These are phyloP conservation scores for Eucalyptus sideroxylon DNA, from an alignment of 345 rosid genomes.

Conservation along the genomic window DNA sequence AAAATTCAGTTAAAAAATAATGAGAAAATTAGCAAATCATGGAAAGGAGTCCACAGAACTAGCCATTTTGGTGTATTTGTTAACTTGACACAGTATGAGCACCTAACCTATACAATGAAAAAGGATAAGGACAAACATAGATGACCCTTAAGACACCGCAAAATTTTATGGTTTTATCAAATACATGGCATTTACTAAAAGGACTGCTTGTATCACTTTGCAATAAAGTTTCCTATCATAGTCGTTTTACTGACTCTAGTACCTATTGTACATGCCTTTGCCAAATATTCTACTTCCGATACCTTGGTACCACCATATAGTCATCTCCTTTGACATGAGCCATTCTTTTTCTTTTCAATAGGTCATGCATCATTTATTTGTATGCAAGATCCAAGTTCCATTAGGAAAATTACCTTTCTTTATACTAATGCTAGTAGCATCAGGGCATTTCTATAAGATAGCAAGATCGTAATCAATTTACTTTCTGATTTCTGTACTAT, in stretches of 20 bases:
- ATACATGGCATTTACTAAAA: neutral
- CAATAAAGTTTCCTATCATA: neutral
- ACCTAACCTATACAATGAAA: neutral
- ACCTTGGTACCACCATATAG: neutral
- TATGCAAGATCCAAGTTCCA: neutral
- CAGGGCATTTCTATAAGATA: neutral
- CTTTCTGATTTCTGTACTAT: neutral
- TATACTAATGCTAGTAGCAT: neutral
- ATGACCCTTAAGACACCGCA: neutral
- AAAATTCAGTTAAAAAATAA: neutral
- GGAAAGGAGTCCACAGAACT: neutral
- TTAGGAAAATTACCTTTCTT: neutral
- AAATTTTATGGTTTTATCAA: neutral
- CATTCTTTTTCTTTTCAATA: neutral
- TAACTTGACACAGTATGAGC: neutral
- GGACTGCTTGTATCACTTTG: neutral
- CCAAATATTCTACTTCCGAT: neutral
- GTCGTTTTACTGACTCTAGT: neutral
- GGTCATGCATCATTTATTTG: neutral
- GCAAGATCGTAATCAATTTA: neutral
- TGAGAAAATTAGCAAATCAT: neutral
- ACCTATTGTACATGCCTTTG: neutral
- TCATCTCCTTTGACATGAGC: neutral
- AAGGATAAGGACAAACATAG: neutral
- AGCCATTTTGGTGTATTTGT: neutral